phyloP scores from a whole-genome alignment of 2,329 filamentous ascomycete genomes.

The Penicillium brevicompactum region DNA sequence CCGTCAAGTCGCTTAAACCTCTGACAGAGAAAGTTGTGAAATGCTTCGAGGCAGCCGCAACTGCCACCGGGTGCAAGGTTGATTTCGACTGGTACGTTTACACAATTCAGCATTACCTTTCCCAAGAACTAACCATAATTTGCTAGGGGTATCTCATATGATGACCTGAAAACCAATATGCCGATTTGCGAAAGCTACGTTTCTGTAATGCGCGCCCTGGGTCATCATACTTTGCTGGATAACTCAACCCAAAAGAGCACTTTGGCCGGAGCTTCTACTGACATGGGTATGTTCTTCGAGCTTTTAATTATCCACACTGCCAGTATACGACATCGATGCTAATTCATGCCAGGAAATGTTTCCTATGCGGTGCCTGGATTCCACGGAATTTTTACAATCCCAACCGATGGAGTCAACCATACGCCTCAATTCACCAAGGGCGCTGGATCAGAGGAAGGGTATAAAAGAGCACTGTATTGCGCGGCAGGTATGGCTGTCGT shows the following conservation, averaged over 20 bases:
- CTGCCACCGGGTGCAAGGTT: conserved; percentile 35
- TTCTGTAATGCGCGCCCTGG: conserved; percentile 34
- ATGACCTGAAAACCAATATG: conserved; percentile 34
- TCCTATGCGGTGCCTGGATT: conserved; percentile 47
- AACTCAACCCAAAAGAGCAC: conserved; percentile 20
- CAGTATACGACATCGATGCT: background rate
- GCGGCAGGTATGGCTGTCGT: conserved; percentile 36
- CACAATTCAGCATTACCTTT: background rate
- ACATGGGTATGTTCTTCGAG: conserved; percentile 27
- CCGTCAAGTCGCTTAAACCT: conserved; percentile 38
- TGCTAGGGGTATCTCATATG: conserved; percentile 33
- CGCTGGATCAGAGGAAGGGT: conserved; percentile 52
- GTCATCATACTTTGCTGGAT: conserved; percentile 29
- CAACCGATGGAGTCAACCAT: conserved; percentile 52
- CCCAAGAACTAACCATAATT: background rate
- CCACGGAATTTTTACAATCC: conserved; percentile 46
- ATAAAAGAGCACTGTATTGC: conserved; percentile 43
- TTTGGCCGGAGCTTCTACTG: conserved; percentile 29
- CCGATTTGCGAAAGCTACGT: conserved; percentile 38
- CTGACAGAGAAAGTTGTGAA: conserved; percentile 29
- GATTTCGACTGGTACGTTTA: conserved; percentile 28
- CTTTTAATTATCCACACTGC: background rate
- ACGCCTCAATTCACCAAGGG: conserved; percentile 57
- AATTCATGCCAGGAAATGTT: conserved; percentile 41
- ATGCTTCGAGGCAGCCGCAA: conserved; percentile 36